phyloP scores from a whole-genome alignment of 106 monocot species.

The Chionographis japonica region DNA sequence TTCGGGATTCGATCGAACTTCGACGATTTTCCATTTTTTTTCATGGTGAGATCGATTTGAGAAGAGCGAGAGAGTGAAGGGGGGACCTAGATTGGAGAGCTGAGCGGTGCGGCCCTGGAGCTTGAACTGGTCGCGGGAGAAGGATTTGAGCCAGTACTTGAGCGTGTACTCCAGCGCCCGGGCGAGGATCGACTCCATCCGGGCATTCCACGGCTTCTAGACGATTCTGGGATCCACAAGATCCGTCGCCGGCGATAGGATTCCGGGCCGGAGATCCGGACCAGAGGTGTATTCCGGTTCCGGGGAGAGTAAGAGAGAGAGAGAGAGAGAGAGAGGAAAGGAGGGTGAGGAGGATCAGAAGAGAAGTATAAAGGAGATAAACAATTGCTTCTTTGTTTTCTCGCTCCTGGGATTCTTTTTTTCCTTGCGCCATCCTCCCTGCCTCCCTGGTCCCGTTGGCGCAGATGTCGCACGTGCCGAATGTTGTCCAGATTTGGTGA shows the following conservation, averaged over 20 bases:
- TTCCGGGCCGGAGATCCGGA: neutral
- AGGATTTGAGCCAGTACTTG: constrained; percentile 99
- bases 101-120: constrained; percentile 94
- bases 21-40: no score
- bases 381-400: no score
- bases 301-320: neutral
- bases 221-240: constrained; percentile 11
- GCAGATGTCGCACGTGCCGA: neutral
- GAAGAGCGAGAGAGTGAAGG: neutral
- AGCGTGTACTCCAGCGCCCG: constrained; percentile 97
- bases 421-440: no score
- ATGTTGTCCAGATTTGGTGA: no score
- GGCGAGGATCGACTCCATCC: constrained; percentile 96
- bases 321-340: constrained; percentile 9
- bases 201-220: neutral
- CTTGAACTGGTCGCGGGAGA: constrained; percentile 98
- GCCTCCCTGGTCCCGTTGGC: no score
- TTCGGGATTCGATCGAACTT: neutral
- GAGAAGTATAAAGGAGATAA: neutral
- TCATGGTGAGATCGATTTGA: neutral
- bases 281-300: constrained; percentile 1
- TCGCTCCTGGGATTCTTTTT: no score
- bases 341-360: neutral
- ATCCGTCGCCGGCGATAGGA: neutral
- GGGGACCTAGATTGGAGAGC: constrained; percentile 88